Evolutionary conservation across 2,329 filamentous ascomycete genomes (phyloP).

Genomic region (Didymella sp.): DNA sequence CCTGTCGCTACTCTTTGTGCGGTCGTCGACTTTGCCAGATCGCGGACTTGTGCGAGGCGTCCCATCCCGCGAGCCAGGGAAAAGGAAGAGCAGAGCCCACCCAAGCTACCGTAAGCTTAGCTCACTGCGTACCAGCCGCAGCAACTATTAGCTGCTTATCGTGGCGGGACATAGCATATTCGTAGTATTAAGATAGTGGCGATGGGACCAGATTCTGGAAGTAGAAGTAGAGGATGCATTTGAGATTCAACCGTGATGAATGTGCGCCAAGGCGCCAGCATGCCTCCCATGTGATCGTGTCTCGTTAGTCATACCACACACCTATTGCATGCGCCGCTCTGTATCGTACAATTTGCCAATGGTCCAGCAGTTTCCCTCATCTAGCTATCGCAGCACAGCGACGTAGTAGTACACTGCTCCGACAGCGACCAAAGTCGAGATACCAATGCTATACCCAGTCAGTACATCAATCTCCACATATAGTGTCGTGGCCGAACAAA

Average conservation of each 20-base stretch:
- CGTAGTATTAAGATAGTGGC: too few relatives aligned
- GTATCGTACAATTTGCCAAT: constrained; percentile 10
- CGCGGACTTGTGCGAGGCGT: background rate
- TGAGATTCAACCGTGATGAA: background rate
- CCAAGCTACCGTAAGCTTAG: background rate
- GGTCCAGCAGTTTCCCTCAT: background rate
- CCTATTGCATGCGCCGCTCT: background rate
- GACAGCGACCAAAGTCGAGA: constrained; percentile 9
- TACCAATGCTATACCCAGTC: constrained; percentile 6
- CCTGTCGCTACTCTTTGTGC: background rate
- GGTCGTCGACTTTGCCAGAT: background rate
- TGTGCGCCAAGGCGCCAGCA: constrained; percentile 3
- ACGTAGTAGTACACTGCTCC: constrained; percentile 12
- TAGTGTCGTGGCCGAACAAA: background rate
- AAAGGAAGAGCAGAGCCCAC: background rate
- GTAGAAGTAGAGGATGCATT: constrained; percentile 6
- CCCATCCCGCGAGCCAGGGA: background rate
- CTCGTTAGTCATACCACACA: constrained; percentile 7
- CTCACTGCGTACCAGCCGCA: too few relatives aligned
- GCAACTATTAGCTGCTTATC: too few relatives aligned
- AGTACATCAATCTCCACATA: background rate
- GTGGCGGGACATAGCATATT: too few relatives aligned
- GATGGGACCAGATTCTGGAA: background rate
- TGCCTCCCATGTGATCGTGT: background rate
- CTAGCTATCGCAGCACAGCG: background rate